phyloP scores from a whole-genome alignment of 441 rosid species.

The Erodium chrysanthum region DNA sequence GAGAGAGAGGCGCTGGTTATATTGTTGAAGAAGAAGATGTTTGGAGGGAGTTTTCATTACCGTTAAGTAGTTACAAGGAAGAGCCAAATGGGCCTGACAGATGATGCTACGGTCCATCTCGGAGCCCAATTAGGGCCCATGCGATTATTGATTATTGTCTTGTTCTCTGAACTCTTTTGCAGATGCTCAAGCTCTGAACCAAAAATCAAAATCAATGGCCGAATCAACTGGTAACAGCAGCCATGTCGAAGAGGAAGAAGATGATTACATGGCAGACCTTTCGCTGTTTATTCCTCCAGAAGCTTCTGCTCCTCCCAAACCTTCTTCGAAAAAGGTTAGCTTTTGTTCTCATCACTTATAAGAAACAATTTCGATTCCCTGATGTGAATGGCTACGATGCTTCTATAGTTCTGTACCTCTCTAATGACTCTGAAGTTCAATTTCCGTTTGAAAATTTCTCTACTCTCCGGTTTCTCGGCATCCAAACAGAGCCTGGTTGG shows the following conservation, averaged over 20 bases:
- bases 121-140: neutral
- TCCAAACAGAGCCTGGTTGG: neutral
- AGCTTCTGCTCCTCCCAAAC: slow-evolving; percentile 28
- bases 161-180: neutral
- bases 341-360: neutral
- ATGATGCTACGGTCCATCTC: neutral
- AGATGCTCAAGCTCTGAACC: neutral
- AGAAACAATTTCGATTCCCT: neutral
- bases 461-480: neutral
- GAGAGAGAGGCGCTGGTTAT: neutral
- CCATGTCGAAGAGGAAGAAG: slow-evolving; percentile 28
- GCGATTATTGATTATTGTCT: neutral
- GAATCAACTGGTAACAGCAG: slow-evolving; percentile 33
- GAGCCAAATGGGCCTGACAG: neutral
- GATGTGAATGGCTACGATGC: neutral
- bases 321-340: slow-evolving; percentile 34
- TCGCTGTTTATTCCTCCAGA: slow-evolving; percentile 60
- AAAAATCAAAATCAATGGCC: slow-evolving; percentile 11
- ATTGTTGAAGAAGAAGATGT: neutral
- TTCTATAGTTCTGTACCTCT: neutral
- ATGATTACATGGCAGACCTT: slow-evolving; percentile 83
- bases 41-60: slow-evolving; percentile 1
- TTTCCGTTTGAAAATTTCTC: neutral
- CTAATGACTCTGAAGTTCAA: neutral
- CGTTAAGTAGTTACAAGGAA: neutral